A percentile compares a stretch with the other conserved stretches of the same genome.
phyloP scores from a whole-genome alignment of 1,284 basidiomycete species.

The Moesziomyces parantarcticus region DNA sequence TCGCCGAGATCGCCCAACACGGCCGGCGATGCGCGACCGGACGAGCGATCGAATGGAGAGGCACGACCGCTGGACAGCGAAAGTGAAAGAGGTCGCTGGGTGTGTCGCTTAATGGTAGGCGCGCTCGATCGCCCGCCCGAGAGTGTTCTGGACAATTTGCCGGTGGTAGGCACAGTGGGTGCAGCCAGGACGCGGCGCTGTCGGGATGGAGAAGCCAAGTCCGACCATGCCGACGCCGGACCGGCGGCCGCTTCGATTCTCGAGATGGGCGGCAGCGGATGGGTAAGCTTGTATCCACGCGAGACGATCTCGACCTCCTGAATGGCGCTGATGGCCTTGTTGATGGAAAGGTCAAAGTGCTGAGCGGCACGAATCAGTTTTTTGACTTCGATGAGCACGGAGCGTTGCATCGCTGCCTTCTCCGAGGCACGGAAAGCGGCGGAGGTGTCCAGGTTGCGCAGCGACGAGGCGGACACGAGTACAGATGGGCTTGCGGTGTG shows the following conservation, averaged over 20 bases:
- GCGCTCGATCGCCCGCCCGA: conserved; percentile 31
- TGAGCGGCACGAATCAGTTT: conserved; percentile 53
- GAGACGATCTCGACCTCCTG: conserved; percentile 66
- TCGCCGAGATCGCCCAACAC: conserved; percentile 16
- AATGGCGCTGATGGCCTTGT: conserved; percentile 60
- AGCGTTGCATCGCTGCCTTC: conserved; percentile 19
- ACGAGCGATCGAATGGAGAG: conserved; percentile 28
- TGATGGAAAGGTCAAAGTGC: conserved; percentile 53
- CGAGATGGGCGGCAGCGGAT: conserved; percentile 65
- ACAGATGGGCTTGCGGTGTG: conserved; percentile 5
- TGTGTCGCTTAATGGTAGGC: conserved; percentile 31
- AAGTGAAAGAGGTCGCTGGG: conserved; percentile 27
- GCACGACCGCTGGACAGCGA: conserved; percentile 30
- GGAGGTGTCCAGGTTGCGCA: conserved; percentile 8
- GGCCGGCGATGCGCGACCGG: conserved; percentile 29
- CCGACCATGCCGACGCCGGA: background rate
- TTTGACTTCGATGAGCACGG: conserved; percentile 14
- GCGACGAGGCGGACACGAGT: conserved; percentile 8
- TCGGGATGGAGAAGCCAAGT: conserved; percentile 18
- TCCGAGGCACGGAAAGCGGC: conserved; percentile 12
- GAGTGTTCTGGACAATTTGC: conserved; percentile 38
- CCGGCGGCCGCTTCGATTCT: conserved; percentile 56
- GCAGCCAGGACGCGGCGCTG: conserved; percentile 15
- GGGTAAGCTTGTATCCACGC: conserved; percentile 61
- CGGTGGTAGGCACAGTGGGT: conserved; percentile 6